These are phyloP conservation scores for Paramecium primaurelia DNA, from an alignment of 73 alveolate genomes.

Conservation along the genomic window DNA sequence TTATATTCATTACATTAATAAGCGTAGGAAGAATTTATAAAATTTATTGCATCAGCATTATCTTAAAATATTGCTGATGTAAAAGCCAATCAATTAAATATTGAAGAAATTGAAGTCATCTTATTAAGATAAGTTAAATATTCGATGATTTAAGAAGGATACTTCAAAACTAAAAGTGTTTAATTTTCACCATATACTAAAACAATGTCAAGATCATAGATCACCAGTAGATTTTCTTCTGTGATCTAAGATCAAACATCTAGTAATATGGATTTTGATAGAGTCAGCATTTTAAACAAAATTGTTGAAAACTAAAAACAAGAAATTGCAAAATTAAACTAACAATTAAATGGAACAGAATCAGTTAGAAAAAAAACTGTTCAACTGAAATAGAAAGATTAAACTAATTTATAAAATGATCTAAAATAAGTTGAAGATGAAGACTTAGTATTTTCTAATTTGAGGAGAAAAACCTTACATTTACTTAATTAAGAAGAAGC, in stretches of 20 bases:
- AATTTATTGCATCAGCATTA: conserved; percentile 17
- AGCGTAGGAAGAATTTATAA: conserved; percentile 9
- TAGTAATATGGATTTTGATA: background rate
- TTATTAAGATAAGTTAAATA: background rate
- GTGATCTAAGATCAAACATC: background rate
- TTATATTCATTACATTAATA: background rate
- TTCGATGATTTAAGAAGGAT: background rate
- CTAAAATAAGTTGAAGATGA: background rate
- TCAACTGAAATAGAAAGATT: background rate
- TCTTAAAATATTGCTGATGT: background rate
- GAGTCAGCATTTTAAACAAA: background rate
- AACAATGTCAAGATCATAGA: background rate
- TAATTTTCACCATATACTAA: background rate
- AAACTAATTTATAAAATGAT: background rate
- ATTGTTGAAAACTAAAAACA: background rate
- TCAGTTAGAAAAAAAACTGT: background rate
- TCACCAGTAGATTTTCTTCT: background rate
- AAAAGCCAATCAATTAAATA: background rate
- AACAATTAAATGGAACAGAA: background rate
- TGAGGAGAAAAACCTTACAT: background rate
- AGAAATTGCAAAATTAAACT: background rate
- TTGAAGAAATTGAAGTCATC: background rate
- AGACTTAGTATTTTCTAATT: background rate
- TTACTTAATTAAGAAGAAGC: background rate
- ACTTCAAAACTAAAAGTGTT: background rate